Percentiles rank a stretch among this genome's conserved stretches.
Conservation (phyloP, 2,329 filamentous ascomycete species). For the Aureobasidium sp. region DNA sequence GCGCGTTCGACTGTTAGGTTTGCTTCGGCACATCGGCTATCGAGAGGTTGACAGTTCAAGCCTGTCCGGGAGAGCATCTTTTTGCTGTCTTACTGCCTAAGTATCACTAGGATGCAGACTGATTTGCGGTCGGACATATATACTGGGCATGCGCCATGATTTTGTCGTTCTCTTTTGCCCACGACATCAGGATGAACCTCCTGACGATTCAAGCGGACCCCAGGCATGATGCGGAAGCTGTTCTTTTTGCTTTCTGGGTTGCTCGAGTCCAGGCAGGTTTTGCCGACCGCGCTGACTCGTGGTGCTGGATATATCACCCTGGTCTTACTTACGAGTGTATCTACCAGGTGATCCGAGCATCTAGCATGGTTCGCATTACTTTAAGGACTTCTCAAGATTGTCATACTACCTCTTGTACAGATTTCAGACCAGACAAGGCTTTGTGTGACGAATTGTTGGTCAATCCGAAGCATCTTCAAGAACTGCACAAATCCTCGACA, state of each 20-base stretch:
- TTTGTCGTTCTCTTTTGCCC: too few relatives aligned
- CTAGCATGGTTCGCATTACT: not conserved
- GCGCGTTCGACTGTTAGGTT: slow-evolving; percentile 2
- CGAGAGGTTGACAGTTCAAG: not conserved
- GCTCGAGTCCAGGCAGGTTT: not conserved
- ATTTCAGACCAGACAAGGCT: not conserved
- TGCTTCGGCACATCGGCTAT: not conserved
- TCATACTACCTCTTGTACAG: not conserved
- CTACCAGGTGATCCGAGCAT: too few relatives aligned
- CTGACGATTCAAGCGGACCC: not conserved
- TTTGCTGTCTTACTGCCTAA: not conserved
- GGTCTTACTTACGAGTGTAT: not conserved
- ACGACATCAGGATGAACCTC: not conserved
- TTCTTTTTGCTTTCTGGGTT: not conserved
- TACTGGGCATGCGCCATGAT: too few relatives aligned
- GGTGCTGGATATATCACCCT: not conserved
- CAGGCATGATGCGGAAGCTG: not conserved
- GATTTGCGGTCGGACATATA: too few relatives aligned
- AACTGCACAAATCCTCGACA: not conserved
- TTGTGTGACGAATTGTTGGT: not conserved
- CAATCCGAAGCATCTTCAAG: not conserved
- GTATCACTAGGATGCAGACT: too few relatives aligned
- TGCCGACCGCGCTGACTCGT: not conserved
- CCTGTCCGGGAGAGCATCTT: not conserved
- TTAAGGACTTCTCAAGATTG: too few relatives aligned